phyloP scores from a whole-genome alignment of 805 yeast genomes.

The Monosporozyma solicola region DNA sequence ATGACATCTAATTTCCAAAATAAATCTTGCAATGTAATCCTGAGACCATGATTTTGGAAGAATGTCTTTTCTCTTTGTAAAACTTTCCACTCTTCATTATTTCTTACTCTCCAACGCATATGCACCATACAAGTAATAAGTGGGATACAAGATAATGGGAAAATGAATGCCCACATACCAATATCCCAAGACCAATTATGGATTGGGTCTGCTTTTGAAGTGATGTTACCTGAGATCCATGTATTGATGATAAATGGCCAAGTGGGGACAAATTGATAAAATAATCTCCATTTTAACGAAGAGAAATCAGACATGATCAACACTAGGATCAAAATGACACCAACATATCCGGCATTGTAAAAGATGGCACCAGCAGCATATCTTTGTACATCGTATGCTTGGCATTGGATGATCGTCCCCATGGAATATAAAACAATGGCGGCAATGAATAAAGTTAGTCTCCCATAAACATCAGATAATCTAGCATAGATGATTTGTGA shows the following conservation, averaged over 20 bases:
- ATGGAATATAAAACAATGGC: constrained; percentile 43
- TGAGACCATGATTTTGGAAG: constrained; percentile 32
- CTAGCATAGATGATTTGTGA: constrained; percentile 50
- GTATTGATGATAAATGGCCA: constrained; percentile 69
- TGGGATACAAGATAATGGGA: constrained; percentile 60
- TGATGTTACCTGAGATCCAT: constrained; percentile 63
- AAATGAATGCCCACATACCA: constrained; percentile 73
- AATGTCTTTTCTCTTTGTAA: constrained; percentile 34
- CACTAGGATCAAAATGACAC: constrained; percentile 47
- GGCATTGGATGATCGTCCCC: constrained; percentile 50
- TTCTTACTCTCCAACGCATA: constrained; percentile 47
- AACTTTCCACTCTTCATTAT: constrained; percentile 41
- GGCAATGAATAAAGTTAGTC: constrained; percentile 39
- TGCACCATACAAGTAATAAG: constrained; percentile 43
- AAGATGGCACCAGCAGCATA: constrained; percentile 50
- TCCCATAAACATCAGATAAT: constrained; percentile 47
- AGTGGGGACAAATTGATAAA: constrained; percentile 56
- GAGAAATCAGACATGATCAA: constrained; percentile 60
- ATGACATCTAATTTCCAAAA: constrained; percentile 61
- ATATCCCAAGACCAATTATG: constrained; percentile 62
- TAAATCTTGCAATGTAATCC: constrained; percentile 28
- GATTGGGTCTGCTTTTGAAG: constrained; percentile 29
- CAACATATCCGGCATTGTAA: constrained; percentile 49
- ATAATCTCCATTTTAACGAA: constrained; percentile 60
- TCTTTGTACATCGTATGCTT: constrained; percentile 43